A percentile compares a stretch with the other conserved stretches of the same genome.
These are phyloP conservation scores for Cladosporium sphaerospermum DNA, from an alignment of 2,329 filamentous ascomycete species.

Conservation along the genomic window DNA sequence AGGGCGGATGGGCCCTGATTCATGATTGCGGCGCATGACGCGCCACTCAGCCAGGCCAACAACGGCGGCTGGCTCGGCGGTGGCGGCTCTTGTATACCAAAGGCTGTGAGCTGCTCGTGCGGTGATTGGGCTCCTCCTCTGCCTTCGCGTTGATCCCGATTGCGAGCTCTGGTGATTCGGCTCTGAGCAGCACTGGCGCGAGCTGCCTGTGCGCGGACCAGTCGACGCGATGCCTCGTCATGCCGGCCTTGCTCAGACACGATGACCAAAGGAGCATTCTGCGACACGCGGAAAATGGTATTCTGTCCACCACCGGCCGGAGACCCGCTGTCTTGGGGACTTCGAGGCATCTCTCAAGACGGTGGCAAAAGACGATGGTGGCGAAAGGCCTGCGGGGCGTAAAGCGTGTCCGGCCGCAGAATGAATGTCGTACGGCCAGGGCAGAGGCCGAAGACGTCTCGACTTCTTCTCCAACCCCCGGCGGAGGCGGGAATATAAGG, in stretches of 20 bases:
- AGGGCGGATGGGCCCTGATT: neutral
- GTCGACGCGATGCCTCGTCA: constrained; percentile 25
- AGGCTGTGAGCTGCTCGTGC: neutral
- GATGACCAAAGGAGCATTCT: constrained; percentile 27
- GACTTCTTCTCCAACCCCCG: no score
- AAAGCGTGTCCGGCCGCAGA: neutral
- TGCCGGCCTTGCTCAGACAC: constrained; percentile 28
- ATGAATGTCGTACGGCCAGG: neutral
- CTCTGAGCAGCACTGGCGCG: constrained; percentile 29
- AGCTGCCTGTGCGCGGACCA: constrained; percentile 30
- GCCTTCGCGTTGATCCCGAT: constrained; percentile 25
- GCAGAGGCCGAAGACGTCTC: neutral
- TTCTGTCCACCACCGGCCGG: constrained; percentile 4
- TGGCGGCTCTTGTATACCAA: neutral
- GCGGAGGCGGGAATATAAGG: neutral
- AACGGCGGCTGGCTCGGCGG: constrained; percentile 1
- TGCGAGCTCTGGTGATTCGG: constrained; percentile 28
- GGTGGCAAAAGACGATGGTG: neutral
- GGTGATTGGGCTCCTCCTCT: neutral
- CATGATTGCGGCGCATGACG: neutral
- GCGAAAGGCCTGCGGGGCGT: neutral
- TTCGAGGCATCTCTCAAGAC: constrained; percentile 1
- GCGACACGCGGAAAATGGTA: constrained; percentile 7
- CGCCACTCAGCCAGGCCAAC: neutral
- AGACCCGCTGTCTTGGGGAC: neutral